A percentile compares a stretch with the other conserved stretches of the same genome.
These are phyloP conservation scores for Zalerion maritima DNA, from an alignment of 495 filamentous ascomycete genomes.

Conservation along the genomic window DNA sequence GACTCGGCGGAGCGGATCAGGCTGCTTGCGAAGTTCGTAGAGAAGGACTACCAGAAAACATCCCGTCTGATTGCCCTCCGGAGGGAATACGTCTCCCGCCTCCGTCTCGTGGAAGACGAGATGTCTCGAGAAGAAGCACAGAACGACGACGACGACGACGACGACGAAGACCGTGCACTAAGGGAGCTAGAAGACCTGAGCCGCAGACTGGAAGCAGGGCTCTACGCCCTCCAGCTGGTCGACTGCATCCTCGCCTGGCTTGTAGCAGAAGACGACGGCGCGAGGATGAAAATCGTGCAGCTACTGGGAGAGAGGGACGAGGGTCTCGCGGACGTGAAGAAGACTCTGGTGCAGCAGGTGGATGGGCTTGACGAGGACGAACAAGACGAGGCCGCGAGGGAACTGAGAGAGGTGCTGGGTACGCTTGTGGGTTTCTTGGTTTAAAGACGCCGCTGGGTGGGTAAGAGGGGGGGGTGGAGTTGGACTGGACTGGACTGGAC, in stretches of 20 bases:
- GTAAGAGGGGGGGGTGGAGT: too few species aligned
- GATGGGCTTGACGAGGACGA: constrained; percentile 43
- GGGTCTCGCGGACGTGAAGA: constrained; percentile 40
- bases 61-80: constrained; percentile 53
- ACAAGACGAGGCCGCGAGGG: constrained; percentile 41
- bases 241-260: constrained; percentile 89
- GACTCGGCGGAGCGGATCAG: constrained; percentile 70
- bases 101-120: constrained; percentile 49
- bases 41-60: constrained; percentile 84
- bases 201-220: constrained; percentile 66
- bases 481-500: too few species aligned
- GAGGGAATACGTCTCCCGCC: constrained; percentile 50
- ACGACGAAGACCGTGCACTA: constrained; percentile 39
- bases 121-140: constrained; percentile 43
- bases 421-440: constrained; percentile 50
- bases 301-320: constrained; percentile 57
- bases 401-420: constrained; percentile 54
- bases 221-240: constrained; percentile 74
- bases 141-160: constrained; percentile 37
- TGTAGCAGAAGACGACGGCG: constrained; percentile 76
- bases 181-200: constrained; percentile 73
- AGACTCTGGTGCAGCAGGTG: constrained; percentile 56
- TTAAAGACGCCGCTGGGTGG: too few species aligned
- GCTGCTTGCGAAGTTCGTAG: constrained; percentile 84
- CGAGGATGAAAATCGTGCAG: constrained; percentile 46